phyloP scores from a whole-genome alignment of 768 basidiomycete species.

The Podaxis rugospora region DNA sequence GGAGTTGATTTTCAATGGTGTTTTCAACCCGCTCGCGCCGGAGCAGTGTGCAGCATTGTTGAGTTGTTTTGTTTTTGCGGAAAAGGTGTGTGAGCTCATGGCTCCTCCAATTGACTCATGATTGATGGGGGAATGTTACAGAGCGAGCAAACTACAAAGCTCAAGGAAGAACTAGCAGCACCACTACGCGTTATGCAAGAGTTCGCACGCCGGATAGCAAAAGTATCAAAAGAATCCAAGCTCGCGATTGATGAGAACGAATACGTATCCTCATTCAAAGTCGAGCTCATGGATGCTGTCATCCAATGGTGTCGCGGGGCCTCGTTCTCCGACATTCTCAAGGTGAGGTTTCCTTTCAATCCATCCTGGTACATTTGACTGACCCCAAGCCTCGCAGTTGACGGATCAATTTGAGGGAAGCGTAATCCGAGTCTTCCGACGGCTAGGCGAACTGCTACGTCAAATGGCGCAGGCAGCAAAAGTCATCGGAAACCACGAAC shows the following conservation, averaged over 20 bases:
- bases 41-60: conserved; percentile 93
- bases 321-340: conserved; percentile 93
- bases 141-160: conserved; percentile 82
- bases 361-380: neutral
- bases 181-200: conserved; percentile 96
- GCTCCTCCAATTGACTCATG: neutral
- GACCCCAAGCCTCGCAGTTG: conserved; percentile 46
- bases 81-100: conserved; percentile 59
- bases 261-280: conserved; percentile 95
- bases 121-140: conserved; percentile 23
- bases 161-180: conserved; percentile 91
- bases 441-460: conserved; percentile 88
- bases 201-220: conserved; percentile 92
- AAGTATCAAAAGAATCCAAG: conserved; percentile 92
- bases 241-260: conserved; percentile 87
- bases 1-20: conserved; percentile 95
- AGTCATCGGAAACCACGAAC: conserved; percentile 92
- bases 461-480: conserved; percentile 97
- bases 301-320: conserved; percentile 98
- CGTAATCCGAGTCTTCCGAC: conserved; percentile 92
- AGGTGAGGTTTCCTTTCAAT: conserved; percentile 44
- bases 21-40: conserved; percentile 84
- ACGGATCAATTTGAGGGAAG: conserved; percentile 97
- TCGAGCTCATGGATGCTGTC: conserved; percentile 98
- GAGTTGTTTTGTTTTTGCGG: conserved; percentile 96